phyloP scores from a whole-genome alignment of 768 basidiomycete genomes.

The Tephrocybe sp. region DNA sequence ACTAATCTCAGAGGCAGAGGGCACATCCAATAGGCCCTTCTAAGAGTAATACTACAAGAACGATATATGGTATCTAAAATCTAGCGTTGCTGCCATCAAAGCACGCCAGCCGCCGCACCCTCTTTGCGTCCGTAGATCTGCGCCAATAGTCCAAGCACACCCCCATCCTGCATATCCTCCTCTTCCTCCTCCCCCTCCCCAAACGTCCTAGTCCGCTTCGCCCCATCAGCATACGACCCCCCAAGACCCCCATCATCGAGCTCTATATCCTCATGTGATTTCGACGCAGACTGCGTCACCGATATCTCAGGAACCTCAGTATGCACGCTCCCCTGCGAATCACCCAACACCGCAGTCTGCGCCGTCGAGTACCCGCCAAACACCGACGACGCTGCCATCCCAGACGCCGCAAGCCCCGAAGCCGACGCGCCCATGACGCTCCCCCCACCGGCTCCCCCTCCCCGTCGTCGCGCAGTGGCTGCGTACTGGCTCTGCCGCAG shows the following conservation, averaged over 20 bases:
- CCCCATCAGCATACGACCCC: constrained; percentile 77
- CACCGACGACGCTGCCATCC: constrained; percentile 41
- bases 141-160: constrained; percentile 81
- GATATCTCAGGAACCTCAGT: constrained; percentile 1
- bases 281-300: constrained; percentile 1
- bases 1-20: too few relatives aligned
- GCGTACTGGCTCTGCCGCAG: constrained; percentile 66
- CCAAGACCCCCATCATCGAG: constrained; percentile 60
- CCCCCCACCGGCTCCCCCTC: constrained; percentile 37
- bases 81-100: constrained; percentile 25
- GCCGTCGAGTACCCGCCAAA: constrained; percentile 56
- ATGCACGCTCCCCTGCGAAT: constrained; percentile 63
- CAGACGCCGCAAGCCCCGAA: constrained; percentile 29
- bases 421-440: constrained; percentile 52
- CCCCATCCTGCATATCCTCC: constrained; percentile 76
- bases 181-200: constrained; percentile 56
- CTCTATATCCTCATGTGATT: constrained; percentile 42
- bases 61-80: constrained; percentile 15
- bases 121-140: constrained; percentile 79
- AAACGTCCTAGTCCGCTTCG: constrained; percentile 38
- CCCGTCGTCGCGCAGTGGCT: constrained; percentile 47
- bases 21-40: too few relatives aligned
- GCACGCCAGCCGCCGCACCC: constrained; percentile 47
- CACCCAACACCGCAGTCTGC: constrained; percentile 72
- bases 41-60: constrained; percentile 2